phyloP scores from a whole-genome alignment of 1,139 yeast genomes.

The Geotrichum cucujoidarum region DNA sequence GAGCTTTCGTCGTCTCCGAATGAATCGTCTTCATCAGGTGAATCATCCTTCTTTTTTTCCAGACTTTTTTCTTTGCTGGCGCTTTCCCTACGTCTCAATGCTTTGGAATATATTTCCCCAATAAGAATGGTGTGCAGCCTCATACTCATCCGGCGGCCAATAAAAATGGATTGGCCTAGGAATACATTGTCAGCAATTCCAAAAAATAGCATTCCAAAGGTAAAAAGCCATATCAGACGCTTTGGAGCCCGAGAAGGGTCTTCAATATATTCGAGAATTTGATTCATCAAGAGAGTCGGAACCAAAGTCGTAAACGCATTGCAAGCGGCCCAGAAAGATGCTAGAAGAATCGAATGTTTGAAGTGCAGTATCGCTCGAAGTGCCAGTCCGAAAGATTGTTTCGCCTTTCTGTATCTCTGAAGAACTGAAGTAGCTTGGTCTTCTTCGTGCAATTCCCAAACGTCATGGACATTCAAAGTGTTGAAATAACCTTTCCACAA shows the following conservation, averaged over 20 bases:
- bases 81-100: conserved; percentile 73
- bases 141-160: conserved; percentile 90
- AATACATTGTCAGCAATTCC: conserved; percentile 58
- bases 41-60: conserved; percentile 22
- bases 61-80: conserved; percentile 36
- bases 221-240: conserved; percentile 84
- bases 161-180: conserved; percentile 78
- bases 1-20: conserved; percentile 30
- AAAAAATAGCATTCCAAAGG: conserved; percentile 62
- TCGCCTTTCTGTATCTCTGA: conserved; percentile 47
- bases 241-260: conserved; percentile 58
- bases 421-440: conserved; percentile 75
- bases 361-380: conserved; percentile 58
- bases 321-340: conserved; percentile 64
- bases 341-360: conserved; percentile 53
- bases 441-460: conserved; percentile 80
- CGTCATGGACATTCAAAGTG: conserved; percentile 55
- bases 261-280: conserved; percentile 77
- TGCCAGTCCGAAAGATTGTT: conserved; percentile 45
- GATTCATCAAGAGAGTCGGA: conserved; percentile 75
- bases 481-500: conserved; percentile 59
- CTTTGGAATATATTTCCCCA: conserved; percentile 89
- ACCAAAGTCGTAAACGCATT: conserved; percentile 65
- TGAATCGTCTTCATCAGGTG: conserved; percentile 29
- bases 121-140: conserved; percentile 85